Conservation (phyloP, 139 green algal genomes). For the Chloropicon primus region DNA sequence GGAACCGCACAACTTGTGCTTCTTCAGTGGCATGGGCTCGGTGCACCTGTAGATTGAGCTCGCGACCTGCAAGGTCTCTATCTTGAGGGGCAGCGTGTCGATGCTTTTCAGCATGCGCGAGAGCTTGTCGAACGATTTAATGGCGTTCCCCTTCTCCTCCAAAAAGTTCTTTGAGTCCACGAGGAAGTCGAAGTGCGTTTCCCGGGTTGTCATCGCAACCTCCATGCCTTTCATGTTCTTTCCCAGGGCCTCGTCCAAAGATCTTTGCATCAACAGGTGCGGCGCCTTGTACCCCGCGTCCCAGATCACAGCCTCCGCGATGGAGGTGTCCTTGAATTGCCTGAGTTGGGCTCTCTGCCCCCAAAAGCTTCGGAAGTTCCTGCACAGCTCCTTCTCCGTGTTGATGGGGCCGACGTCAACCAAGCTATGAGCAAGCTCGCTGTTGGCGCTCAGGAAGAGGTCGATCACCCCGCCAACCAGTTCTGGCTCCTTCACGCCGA, state of each 20-base stretch:
- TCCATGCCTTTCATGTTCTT: background rate
- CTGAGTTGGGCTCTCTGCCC: background rate
- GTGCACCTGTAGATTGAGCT: background rate
- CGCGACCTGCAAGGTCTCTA: background rate
- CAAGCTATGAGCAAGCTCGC: background rate
- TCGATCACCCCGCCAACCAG: background rate
- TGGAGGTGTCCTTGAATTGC: background rate
- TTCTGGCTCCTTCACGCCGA: background rate
- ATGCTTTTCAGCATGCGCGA: background rate
- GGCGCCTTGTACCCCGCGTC: background rate
- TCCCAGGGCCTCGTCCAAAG: background rate
- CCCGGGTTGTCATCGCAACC: background rate
- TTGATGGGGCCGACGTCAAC: background rate
- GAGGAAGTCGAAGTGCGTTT: background rate
- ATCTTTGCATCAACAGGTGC: background rate
- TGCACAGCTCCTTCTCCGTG: background rate
- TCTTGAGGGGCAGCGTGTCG: background rate
- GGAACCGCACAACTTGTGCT: background rate
- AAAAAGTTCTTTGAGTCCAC: background rate
- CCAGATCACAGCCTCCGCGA: background rate
- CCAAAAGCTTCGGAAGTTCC: background rate
- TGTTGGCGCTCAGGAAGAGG: background rate
- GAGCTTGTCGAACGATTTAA: background rate
- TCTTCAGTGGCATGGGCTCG: background rate
- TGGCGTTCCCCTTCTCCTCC: background rate